Conservation (phyloP, 495 filamentous ascomycete species). For the Penicillium mononematosum region DNA sequence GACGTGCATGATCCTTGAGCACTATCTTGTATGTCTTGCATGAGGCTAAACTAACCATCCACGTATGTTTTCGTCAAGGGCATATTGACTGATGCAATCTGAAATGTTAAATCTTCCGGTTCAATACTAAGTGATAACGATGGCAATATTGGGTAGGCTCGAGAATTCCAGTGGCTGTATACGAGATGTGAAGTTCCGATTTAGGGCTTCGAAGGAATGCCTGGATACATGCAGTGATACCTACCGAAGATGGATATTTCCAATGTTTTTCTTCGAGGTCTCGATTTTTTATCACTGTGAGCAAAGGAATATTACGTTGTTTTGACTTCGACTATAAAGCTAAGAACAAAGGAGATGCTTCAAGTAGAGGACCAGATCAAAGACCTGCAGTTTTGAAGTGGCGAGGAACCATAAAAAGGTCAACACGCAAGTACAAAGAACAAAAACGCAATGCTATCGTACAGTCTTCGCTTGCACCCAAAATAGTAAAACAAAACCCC, state of each 20-base stretch:
- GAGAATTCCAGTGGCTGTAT: neutral
- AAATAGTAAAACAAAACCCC: neutral
- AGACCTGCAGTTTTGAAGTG: neutral
- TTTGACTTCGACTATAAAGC: neutral
- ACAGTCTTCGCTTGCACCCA: conserved; percentile 10
- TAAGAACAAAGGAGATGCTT: conserved; percentile 1
- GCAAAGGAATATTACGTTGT: neutral
- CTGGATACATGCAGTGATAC: neutral
- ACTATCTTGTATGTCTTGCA: neutral
- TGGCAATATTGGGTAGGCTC: neutral
- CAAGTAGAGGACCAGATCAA: neutral
- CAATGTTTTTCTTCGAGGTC: neutral
- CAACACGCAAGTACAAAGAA: neutral
- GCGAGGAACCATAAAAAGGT: neutral
- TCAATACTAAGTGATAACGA: too few relatives aligned
- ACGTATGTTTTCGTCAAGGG: neutral
- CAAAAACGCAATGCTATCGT: conserved; percentile 9
- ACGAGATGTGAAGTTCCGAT: neutral
- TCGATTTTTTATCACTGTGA: neutral
- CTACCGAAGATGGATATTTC: neutral
- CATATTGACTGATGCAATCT: neutral
- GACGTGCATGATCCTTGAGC: neutral
- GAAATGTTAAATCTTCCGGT: neutral
- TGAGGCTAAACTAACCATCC: neutral
- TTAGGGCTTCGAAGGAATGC: conserved; percentile 6